Percentiles rank a stretch among this genome's conserved stretches.
Evolutionary conservation across 305 asterid genomes (phyloP).

Genomic region (Euphrasia arctica): DNA sequence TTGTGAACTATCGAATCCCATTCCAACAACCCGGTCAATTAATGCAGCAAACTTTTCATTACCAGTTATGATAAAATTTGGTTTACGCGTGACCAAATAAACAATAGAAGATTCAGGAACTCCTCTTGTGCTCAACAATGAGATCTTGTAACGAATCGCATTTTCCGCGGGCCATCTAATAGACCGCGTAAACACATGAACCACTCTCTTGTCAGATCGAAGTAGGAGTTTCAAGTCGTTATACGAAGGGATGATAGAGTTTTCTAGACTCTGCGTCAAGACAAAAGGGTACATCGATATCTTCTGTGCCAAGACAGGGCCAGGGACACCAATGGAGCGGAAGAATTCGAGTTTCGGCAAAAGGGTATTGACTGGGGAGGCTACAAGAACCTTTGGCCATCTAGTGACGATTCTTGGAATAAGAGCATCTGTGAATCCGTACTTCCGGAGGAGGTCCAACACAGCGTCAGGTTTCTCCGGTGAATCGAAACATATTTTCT

Average conservation of each 20-base stretch:
- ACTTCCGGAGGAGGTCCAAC: constrained; percentile 20
- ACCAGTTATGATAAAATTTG: background rate
- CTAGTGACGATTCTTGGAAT: constrained; percentile 16
- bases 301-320: background rate
- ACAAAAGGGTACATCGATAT: constrained; percentile 2
- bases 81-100: background rate
- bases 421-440: constrained; percentile 30
- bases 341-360: constrained; percentile 39
- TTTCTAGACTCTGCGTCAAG: constrained; percentile 15
- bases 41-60: background rate
- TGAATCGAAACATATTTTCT: constrained; percentile 20
- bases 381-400: constrained; percentile 19
- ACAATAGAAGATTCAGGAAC: constrained; percentile 27
- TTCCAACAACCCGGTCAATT: background rate
- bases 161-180: background rate
- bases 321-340: constrained; percentile 28
- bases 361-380: constrained; percentile 27
- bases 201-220: constrained; percentile 15
- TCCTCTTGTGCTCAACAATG: constrained; percentile 23
- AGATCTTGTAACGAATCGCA: constrained; percentile 16
- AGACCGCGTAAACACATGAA: background rate
- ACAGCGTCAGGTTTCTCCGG: constrained; percentile 25
- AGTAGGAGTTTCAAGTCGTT: constrained; percentile 22
- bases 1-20: background rate
- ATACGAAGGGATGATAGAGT: constrained; percentile 26